phyloP scores from a whole-genome alignment of 2,329 filamentous ascomycete genomes.

The Fusarium sp. region DNA sequence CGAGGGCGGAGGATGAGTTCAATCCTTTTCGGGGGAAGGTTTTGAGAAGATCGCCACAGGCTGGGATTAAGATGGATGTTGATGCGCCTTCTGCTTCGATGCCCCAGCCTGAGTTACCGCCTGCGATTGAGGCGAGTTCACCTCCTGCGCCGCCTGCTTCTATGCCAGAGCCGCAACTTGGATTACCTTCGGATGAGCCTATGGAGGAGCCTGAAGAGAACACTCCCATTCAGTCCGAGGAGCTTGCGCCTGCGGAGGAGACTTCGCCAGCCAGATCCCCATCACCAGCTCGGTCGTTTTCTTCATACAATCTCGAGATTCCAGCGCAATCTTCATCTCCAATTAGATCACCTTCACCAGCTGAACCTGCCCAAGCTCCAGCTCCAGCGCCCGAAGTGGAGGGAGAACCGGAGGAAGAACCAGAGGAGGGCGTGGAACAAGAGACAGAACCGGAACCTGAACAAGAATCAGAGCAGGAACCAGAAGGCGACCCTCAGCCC shows the following conservation, averaged over 20 bases:
- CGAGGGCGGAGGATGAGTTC: slow-evolving; percentile 50
- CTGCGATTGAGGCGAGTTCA: not conserved
- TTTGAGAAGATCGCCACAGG: slow-evolving; percentile 43
- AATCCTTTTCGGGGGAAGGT: slow-evolving; percentile 46
- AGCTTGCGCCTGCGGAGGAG: not conserved
- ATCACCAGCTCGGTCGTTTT: slow-evolving; percentile 9
- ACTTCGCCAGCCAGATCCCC: not conserved
- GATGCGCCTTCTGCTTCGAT: slow-evolving; percentile 25
- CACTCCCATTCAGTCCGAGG: not conserved
- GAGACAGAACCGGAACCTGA: not conserved
- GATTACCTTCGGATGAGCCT: not conserved
- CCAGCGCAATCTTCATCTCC: not conserved
- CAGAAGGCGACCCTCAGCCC: not conserved
- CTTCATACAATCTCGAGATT: slow-evolving; percentile 1
- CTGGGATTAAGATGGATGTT: slow-evolving; percentile 38
- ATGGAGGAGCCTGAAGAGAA: not conserved
- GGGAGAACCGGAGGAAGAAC: not conserved
- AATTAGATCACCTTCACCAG: not conserved
- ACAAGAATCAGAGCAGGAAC: not conserved
- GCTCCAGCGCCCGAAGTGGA: not conserved
- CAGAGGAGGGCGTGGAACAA: not conserved
- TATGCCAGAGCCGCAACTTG: slow-evolving; percentile 14
- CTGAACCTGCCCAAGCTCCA: not conserved
- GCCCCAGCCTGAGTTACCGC: slow-evolving; percentile 22
- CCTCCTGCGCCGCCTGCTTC: slow-evolving; percentile 12